A percentile compares a stretch with the other conserved stretches of the same genome.
phyloP scores from a whole-genome alignment of 371 early-diverging fungal species.

The Conidiobolus incongruus region DNA sequence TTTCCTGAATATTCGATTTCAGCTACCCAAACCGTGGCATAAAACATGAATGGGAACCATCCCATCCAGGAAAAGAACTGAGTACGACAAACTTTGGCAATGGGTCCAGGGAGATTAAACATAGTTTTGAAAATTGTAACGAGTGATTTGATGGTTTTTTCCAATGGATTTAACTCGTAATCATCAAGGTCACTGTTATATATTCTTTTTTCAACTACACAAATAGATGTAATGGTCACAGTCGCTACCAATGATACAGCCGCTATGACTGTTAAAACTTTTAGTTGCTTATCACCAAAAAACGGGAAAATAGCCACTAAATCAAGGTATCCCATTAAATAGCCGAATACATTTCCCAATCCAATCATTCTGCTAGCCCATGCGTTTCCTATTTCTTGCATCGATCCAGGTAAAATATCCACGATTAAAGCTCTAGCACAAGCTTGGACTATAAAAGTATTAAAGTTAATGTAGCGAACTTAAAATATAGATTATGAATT shows the following conservation, averaged over 20 bases:
- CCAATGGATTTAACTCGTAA: no score
- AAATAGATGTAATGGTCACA: slow-evolving; percentile 40
- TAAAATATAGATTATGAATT: background rate
- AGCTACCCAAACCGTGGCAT: slow-evolving; percentile 59
- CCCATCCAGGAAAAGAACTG: slow-evolving; percentile 90
- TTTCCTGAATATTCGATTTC: slow-evolving; percentile 21
- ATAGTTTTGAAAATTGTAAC: slow-evolving; percentile 11
- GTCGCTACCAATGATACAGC: slow-evolving; percentile 28
- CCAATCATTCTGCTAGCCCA: slow-evolving; percentile 86
- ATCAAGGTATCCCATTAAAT: slow-evolving; percentile 71
- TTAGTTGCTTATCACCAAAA: slow-evolving; percentile 60
- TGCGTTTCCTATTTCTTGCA: slow-evolving; percentile 70
- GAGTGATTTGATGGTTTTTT: no score
- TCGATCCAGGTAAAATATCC: slow-evolving; percentile 51
- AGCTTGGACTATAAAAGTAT: slow-evolving; percentile 33
- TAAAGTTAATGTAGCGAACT: background rate
- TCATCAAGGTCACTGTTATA: background rate
- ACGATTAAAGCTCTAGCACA: slow-evolving; percentile 71
- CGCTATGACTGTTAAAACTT: slow-evolving; percentile 55
- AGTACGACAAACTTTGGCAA: slow-evolving; percentile 57
- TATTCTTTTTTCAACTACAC: slow-evolving; percentile 19
- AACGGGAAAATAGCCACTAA: slow-evolving; percentile 39
- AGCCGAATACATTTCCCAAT: slow-evolving; percentile 66
- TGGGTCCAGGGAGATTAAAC: slow-evolving; percentile 35
- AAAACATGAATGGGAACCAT: slow-evolving; percentile 91